Conservation (phyloP, 2,329 filamentous ascomycete species). For the Paraphoma chrysanthemicola region DNA sequence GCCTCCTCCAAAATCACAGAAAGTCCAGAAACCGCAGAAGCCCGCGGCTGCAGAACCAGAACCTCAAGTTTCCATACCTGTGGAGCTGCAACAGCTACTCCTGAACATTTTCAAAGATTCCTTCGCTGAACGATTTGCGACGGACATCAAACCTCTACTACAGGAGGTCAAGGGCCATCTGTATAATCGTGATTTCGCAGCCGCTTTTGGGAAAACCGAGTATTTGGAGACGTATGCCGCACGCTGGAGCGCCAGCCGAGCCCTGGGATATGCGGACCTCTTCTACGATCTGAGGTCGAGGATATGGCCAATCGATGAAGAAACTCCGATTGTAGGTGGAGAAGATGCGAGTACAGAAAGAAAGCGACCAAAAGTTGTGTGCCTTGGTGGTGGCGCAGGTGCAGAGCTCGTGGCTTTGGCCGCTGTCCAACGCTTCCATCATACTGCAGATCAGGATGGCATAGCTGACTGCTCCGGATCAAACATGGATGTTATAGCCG, state of each 20-base stretch:
- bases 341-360: not conserved
- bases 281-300: constrained; percentile 51
- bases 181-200: constrained; percentile 82
- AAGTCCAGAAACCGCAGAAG: constrained; percentile 16
- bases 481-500: constrained; percentile 61
- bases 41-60: constrained; percentile 8
- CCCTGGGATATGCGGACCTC: constrained; percentile 78
- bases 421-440: no score
- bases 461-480: not conserved
- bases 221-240: constrained; percentile 84
- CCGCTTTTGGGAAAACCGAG: constrained; percentile 76
- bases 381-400: constrained; percentile 70
- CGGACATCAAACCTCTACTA: constrained; percentile 64
- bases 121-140: constrained; percentile 56
- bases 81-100: constrained; percentile 70
- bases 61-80: constrained; percentile 46
- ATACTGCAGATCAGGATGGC: no score
- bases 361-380: constrained; percentile 54
- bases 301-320: constrained; percentile 2
- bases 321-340: not conserved
- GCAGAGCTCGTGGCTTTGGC: constrained; percentile 72
- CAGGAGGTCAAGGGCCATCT: constrained; percentile 87
- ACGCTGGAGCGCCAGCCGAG: constrained; percentile 87
- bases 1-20: constrained; percentile 9
- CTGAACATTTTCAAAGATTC: constrained; percentile 75